Evolutionary conservation across 2,329 filamentous ascomycete genomes (phyloP), one percentile per base, ranked within the genome.

Genomic region (Dothideomycetes sp.): DNA sequence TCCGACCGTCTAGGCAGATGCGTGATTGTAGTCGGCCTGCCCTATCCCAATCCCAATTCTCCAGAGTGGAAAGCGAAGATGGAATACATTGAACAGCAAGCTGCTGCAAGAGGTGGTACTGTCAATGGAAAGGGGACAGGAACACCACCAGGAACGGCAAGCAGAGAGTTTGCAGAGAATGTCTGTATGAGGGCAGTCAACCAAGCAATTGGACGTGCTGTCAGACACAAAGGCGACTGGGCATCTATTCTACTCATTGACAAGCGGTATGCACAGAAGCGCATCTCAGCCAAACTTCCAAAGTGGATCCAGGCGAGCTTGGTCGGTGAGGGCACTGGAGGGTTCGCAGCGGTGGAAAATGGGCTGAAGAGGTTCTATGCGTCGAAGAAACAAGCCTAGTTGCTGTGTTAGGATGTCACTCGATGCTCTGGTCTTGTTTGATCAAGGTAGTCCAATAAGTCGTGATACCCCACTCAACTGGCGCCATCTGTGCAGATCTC

Each of bases 151-250:
- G 34, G 15, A 19, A 15, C 17, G 17, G 65, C 79, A 4, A 79
- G 81, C 2, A 68, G 81, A 38, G 84, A 89, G 45, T 94, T 85
- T 54, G 94, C 93, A 55, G 87, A 95, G 58, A 96, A 96, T 56
- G 77, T 85, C 0, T 95, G 88, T 58, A 95, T 98, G 88, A 73
- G 91, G 30, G 86, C 88, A 4, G 91, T 98, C 4, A 98, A 98
- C 58, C 91, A 98, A 65, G 91, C 85, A 55, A 88, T 98, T 49
- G 91, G 91, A 1, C 71, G 91, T 43, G 91, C 87, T 1, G 95
- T 98, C 51, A 71, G 91, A 34, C 91, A 98, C 57, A 74, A 73
- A 40, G 77, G 75, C 17, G 91, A 98, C 61, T 96, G 94, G 61
- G 91, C 91, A 4, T 79, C 83, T 12, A 95, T 98, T 47, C 63